Conservation (phyloP, 179 eudicot species). For the Nepenthes alata region DNA sequence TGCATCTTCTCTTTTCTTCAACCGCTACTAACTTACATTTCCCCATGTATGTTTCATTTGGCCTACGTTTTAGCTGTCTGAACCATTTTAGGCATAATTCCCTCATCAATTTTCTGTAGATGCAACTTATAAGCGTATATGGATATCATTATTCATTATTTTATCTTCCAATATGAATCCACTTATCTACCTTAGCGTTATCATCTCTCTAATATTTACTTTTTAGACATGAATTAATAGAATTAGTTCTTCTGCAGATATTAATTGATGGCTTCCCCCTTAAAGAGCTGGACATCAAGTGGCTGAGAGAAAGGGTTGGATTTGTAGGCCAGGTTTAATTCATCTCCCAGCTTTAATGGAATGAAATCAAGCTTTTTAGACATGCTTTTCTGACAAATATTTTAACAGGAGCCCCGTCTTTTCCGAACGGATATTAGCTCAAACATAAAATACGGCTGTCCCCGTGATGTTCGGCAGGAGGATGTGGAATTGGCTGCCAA, state of each 20-base stretch:
- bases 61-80: no score
- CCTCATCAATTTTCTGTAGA: no score
- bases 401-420: slow-evolving; percentile 79
- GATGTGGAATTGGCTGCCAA: slow-evolving; percentile 93
- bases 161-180: no score
- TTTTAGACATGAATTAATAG: neutral
- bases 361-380: neutral
- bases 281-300: slow-evolving; percentile 55
- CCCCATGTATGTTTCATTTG: no score
- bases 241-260: slow-evolving; percentile 30
- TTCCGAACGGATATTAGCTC: slow-evolving; percentile 80
- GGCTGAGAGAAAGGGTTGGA: slow-evolving; percentile 90
- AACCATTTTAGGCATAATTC: no score
- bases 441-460: slow-evolving; percentile 85
- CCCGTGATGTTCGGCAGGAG: slow-evolving; percentile 52
- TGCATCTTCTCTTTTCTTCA: no score
- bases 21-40: no score
- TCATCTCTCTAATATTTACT: no score
- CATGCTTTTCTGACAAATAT: slow-evolving; percentile 9
- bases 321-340: slow-evolving; percentile 86
- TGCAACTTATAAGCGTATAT: no score
- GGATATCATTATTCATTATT: no score
- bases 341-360: slow-evolving; percentile 8
- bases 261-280: slow-evolving; percentile 70
- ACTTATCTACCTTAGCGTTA: no score